Evolutionary conservation across 257 asterid species (phyloP), one percentile per base, ranked within the genome.

Genomic region (Osmanthus fragrans): DNA sequence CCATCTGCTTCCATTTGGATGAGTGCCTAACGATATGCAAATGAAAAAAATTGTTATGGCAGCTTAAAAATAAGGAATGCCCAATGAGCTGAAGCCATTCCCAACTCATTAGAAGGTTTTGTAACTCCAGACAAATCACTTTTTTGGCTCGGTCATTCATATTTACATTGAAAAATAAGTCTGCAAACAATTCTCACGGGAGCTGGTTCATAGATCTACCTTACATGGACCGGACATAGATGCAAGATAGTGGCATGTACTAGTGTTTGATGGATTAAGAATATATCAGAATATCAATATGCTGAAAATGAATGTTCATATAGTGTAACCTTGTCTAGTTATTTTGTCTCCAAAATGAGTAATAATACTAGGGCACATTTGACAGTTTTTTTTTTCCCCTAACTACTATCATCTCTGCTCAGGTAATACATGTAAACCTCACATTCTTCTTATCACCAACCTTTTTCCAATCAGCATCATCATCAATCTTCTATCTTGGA

Each of bases 1-100:
- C 98, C 97, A 68, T 92, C 92, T 10, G 78, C 86, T 73, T 96
- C 97, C 98, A 93, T 89, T 89, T 92, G 94, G 80, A 96, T 89
- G 64, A 87, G 86, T 58, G 98, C 99, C 98, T 93, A 82, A 77
- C 70, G 60, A 86, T 72, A 79, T 54, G 67, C 29, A 70, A 36
- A 11, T 27, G 33, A 67, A 34, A 56, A 81, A 70, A n/a, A 36
- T 30, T 63, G 76, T 25, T 25, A 27, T 36, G 25, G 42, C 64
- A 80, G 77, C 34, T 70, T 51, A 65, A 49, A 34, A 75, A 65
- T 69, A 72, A 34, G 11, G 19, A 7, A 18, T 60, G 47, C 39
- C 23, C 54, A 34, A 32, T 25, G 70, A 63, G 63, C 68, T 21
- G 63, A 25, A 60, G 68, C 19, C 32, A 21, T 60, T 21, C 18